Base-by-base conservation (phyloP, 1,139 yeast species). In the Candida pseudocylindracea region DNA sequence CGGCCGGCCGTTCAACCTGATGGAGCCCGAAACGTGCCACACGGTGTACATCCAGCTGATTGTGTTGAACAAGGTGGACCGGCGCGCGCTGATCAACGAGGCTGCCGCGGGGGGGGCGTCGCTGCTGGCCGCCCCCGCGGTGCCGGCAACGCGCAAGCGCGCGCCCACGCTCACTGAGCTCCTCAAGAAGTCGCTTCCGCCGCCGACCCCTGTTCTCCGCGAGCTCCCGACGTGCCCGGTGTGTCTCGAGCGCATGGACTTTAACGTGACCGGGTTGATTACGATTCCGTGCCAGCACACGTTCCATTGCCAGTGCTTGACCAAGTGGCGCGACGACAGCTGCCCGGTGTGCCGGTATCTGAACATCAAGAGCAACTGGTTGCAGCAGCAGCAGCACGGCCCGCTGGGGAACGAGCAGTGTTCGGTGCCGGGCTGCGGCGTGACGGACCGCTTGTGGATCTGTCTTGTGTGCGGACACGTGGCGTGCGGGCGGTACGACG, bases 151-250 rank as follows among this genome's bases (percentile, higher is more conserved):
- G 10, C 10, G 26, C 26, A 25, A 25, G 3, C 10, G 10, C 3
- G 26, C 26, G 3, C 26, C 26, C 10, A 8, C 10, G 10, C 20
- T 15, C 20, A 15, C 6, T 6, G 20, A 15, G 20, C 20, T 15
- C 6, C 20, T 15, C 20, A 15, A 15, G 6, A 15, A 15, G 20
- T 15, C 20, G 20, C 20, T 15, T 15, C 20, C 20, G 20, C 20
- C 20, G 6, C 20, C 20, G 6, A 15, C 20, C 20, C 20, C 29
- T 2, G 27, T 20, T 7, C 36, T 35, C 2, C 33, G 37, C 4
- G 95, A 85, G 45, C 56, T 85, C 12, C 94, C 96, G 0, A 76
- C 92, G 0, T 85, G 96, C 45, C 94, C 95, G 0, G 95, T 85
- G 0, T 85, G 96, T 45, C 55, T 85, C 20, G 96, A 85, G 43